Base-by-base conservation (phyloP, 164 flowering plant species). In the Platanus orientalis region DNA sequence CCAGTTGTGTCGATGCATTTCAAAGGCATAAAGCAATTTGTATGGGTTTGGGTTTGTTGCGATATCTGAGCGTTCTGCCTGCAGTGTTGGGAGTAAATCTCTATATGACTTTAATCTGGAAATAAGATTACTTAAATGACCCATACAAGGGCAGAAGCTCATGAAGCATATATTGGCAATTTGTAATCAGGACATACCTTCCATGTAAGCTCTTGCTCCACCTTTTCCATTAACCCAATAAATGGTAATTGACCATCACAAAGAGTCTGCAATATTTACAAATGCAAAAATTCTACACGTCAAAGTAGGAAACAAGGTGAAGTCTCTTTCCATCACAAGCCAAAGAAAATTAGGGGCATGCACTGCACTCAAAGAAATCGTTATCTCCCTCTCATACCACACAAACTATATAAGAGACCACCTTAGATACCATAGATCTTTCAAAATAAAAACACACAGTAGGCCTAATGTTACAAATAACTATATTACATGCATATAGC, bases 11-110 rank as follows among this genome's bases (percentile, higher is more conserved):
- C 81, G 83, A 52, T 82, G 80, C 87, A 86, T 84, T 78, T 87
- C 93, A 83, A 86, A 87, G 52, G 96, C 89, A 81, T 94, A 94
- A 20, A 94, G 91, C 68, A 89, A 65, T 64, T 86, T 89, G 69
- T 86, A 91, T 2, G 83, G 80, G 73, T 80, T 91, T 45, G 93
- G 88, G 60, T 75, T 91, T 16, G 73, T 78, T 36, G 78, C 76
- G 66, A 82, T 59, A 75, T 88, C 95, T n/a, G 96, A 86, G 44
- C 93, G 88, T 53, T 79, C 91, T 0, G 96, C 98, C 98, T 94
- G 73, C 59, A 75, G 19, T 61, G 34, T 39, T 62, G 21, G n/a
- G n/a, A 75, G 27, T 0, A 36, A 1, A 58, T n/a, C 54, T n/a
- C 20, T 34, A 47, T 3, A 49, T 23, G 40, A 61, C 20, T 58